Percentiles rank a stretch among this genome's conserved stretches.
Conservation (phyloP, 2,329 filamentous ascomycete genomes). For the Hymenoscyphus fructigenus region DNA sequence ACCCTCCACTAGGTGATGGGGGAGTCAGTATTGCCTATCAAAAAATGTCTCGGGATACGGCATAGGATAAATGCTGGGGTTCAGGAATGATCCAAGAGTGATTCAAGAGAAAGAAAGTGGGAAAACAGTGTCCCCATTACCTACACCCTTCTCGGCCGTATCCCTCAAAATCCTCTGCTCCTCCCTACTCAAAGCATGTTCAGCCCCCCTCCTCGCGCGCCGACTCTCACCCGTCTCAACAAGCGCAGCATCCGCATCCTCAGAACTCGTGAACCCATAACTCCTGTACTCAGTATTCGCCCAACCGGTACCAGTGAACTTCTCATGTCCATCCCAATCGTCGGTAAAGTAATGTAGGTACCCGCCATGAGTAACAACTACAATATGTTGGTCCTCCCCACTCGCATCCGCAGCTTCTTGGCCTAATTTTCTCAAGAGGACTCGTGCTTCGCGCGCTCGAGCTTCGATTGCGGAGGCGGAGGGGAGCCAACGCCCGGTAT, state of each 20-base stretch:
- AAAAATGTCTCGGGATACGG: no score
- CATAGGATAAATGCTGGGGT: no score
- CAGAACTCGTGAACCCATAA: constrained; percentile 29
- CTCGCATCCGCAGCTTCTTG: constrained; percentile 14
- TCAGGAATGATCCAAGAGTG: no score
- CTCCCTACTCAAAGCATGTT: constrained; percentile 20
- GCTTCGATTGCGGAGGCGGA: constrained; percentile 21
- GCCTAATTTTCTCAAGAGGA: constrained; percentile 52
- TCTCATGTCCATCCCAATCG: constrained; percentile 63
- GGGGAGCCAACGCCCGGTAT: constrained; percentile 41
- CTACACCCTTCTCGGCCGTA: constrained; percentile 25
- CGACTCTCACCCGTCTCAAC: constrained; percentile 32
- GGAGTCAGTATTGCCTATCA: no score
- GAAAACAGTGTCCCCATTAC: no score
- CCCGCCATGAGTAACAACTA: constrained; percentile 78
- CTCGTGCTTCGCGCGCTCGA: constrained; percentile 55
- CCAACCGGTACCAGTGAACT: constrained; percentile 35
- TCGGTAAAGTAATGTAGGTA: constrained; percentile 83
- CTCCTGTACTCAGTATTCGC: constrained; percentile 34
- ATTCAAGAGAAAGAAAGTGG: no score
- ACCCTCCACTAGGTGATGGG: no score
- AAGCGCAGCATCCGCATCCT: constrained; percentile 26
- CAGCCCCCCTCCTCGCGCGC: constrained; percentile 25
- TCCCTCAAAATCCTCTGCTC: constrained; percentile 32
- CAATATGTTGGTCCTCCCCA: constrained; percentile 60